These are phyloP conservation scores for Colletotrichum abscissum DNA, from an alignment of 2,329 filamentous ascomycete species.

Conservation along the genomic window DNA sequence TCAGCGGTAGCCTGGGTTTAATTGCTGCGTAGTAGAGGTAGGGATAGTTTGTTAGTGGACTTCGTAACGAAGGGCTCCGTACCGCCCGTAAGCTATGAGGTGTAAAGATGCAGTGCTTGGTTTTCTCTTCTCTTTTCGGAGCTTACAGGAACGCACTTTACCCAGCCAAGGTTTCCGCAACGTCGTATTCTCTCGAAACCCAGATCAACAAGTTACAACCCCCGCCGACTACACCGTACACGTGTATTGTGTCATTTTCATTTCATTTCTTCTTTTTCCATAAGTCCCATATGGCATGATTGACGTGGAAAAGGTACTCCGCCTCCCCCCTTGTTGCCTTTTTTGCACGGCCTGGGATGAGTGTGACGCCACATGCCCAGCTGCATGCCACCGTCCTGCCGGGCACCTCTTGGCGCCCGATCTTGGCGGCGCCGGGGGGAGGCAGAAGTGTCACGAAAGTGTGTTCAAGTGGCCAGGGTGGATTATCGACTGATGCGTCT, in stretches of 20 bases:
- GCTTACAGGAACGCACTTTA: background rate
- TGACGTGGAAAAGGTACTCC: background rate
- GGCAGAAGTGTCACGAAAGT: too few species aligned
- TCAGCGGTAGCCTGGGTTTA: too few species aligned
- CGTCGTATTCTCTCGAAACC: background rate
- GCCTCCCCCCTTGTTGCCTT: background rate
- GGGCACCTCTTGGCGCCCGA: background rate
- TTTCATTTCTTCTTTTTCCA: background rate
- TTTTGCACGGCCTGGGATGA: background rate
- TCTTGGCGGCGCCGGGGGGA: background rate
- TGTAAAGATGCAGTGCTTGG: too few species aligned
- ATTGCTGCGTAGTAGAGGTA: too few species aligned
- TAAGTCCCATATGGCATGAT: background rate
- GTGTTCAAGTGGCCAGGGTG: background rate
- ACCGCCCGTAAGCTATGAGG: too few species aligned
- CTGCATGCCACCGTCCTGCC: slow-evolving; percentile 9
- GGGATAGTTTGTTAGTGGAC: too few species aligned
- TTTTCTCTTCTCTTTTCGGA: background rate
- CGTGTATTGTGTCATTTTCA: background rate
- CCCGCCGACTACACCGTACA: background rate
- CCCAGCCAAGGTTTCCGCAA: background rate
- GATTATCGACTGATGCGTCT: background rate
- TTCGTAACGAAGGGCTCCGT: too few species aligned
- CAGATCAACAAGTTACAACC: background rate
- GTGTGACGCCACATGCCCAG: slow-evolving; percentile 10